Evolutionary conservation across 345 rosid genomes (phyloP).

Genomic region (Boechera retrofracta): DNA sequence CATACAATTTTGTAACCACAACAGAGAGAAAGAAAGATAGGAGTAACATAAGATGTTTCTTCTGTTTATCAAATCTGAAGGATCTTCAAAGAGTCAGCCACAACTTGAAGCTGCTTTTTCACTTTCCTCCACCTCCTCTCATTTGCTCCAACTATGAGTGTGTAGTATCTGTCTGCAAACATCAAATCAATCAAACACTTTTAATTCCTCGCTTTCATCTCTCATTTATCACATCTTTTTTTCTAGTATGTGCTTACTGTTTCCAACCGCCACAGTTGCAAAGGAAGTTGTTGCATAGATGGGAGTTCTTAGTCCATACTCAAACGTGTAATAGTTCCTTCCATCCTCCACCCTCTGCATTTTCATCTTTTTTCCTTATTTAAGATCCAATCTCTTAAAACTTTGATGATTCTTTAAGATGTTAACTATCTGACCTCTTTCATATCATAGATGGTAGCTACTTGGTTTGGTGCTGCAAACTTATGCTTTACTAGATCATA

Average conservation of each 20-base stretch:
- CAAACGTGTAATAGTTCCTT: constrained; percentile 77
- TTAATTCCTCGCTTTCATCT: neutral
- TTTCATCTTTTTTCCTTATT: constrained; percentile 1
- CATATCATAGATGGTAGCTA: constrained; percentile 60
- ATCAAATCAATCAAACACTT: constrained; percentile 15
- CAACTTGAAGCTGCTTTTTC: constrained; percentile 70
- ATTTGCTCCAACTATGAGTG: constrained; percentile 71
- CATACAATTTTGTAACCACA: neutral
- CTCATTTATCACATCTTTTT: neutral
- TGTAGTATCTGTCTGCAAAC: constrained; percentile 70
- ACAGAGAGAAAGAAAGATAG: constrained; percentile 17
- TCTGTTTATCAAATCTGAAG: constrained; percentile 57
- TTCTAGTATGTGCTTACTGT: constrained; percentile 49
- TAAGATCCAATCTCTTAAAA: constrained; percentile 12
- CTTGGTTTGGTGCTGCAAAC: constrained; percentile 79
- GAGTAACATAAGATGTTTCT: constrained; percentile 37
- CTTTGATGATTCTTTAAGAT: constrained; percentile 11
- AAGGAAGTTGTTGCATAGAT: constrained; percentile 70
- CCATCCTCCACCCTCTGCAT: constrained; percentile 74
- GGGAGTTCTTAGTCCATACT: constrained; percentile 71
- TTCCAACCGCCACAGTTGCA: constrained; percentile 77
- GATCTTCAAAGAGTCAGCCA: constrained; percentile 76
- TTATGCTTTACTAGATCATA: constrained; percentile 61
- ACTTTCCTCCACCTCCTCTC: constrained; percentile 75
- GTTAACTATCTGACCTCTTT: constrained; percentile 61